A percentile compares a stretch with the other conserved stretches of the same genome.
phyloP scores from a whole-genome alignment of 139 green algal species.

The Dunaliella primolecta region DNA sequence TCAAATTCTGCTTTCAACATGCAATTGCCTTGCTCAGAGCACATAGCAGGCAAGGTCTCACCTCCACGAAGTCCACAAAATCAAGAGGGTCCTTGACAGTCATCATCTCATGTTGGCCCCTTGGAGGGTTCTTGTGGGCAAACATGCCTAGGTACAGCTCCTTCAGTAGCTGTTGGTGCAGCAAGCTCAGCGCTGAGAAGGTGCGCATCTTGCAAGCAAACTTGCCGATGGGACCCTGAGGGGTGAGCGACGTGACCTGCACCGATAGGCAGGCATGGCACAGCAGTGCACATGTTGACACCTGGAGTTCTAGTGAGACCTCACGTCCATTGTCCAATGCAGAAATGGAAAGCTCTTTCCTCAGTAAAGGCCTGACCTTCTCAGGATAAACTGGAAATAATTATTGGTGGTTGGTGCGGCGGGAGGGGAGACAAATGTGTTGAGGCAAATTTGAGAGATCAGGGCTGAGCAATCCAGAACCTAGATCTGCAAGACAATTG shows the following conservation, averaged over 20 bases:
- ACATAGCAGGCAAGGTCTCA: no score
- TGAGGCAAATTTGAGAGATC: no score
- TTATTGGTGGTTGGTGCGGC: no score
- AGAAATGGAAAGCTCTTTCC: not conserved
- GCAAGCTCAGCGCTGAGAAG: constrained; percentile 14
- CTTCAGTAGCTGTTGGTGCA: constrained; percentile 20
- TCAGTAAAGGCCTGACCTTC: no score
- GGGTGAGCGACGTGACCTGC: constrained; percentile 6
- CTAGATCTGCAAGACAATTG: no score
- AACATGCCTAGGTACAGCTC: constrained; percentile 19
- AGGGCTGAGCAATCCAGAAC: no score
- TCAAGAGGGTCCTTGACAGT: constrained; percentile 20
- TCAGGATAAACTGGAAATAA: no score
- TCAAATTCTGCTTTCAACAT: no score
- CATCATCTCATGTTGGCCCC: constrained; percentile 12
- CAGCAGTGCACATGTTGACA: not conserved
- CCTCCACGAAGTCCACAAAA: constrained; percentile 29
- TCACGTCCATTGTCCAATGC: not conserved
- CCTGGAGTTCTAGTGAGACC: not conserved
- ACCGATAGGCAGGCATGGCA: not conserved
- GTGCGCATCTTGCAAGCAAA: constrained; percentile 20
- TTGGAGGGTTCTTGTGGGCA: not conserved
- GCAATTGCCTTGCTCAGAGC: no score
- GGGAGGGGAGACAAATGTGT: no score
- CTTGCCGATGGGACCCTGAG: constrained; percentile 22